These are phyloP conservation scores for Umbelopsis vinacea DNA, from an alignment of 192 early-diverging fungal species.

Conservation along the genomic window DNA sequence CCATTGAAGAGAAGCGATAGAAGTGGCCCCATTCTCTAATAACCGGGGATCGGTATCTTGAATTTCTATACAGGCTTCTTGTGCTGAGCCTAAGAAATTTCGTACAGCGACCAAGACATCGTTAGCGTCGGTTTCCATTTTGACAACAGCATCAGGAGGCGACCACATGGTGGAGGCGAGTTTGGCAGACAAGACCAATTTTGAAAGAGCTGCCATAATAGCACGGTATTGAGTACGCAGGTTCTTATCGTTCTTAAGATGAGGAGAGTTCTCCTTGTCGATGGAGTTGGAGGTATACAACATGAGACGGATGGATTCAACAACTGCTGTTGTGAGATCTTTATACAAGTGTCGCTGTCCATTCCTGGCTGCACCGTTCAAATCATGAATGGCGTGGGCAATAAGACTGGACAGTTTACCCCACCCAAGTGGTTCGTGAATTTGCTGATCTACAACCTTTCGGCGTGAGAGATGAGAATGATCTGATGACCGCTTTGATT, in stretches of 20 bases:
- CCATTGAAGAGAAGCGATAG: conserved; percentile 17
- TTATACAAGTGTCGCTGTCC: conserved; percentile 8
- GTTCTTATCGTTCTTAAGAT: conserved; percentile 47
- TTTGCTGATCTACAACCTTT: background rate
- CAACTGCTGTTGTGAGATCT: conserved; percentile 51
- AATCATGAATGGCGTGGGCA: conserved; percentile 55
- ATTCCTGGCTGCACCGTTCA: conserved; percentile 46
- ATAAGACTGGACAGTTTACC: conserved; percentile 52
- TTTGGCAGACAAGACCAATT: conserved; percentile 75
- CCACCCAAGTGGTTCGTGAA: conserved; percentile 42
- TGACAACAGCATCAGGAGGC: conserved; percentile 70
- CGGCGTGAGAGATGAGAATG: conserved; percentile 4
- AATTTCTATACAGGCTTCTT: conserved; percentile 49
- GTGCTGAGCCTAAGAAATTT: conserved; percentile 67
- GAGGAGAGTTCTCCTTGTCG: conserved; percentile 57
- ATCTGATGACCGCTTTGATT: conserved; percentile 7
- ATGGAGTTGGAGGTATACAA: conserved; percentile 63
- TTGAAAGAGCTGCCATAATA: conserved; percentile 71
- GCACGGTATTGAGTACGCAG: conserved; percentile 39
- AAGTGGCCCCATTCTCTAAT: conserved; percentile 2
- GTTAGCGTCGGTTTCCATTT: conserved; percentile 59
- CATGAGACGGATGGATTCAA: conserved; percentile 72
- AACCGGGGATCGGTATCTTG: conserved; percentile 27
- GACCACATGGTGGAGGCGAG: conserved; percentile 72
- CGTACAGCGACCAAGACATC: conserved; percentile 70